phyloP scores from a whole-genome alignment of 2,329 filamentous ascomycete genomes.

The Proliferodiscus dingleyae region DNA sequence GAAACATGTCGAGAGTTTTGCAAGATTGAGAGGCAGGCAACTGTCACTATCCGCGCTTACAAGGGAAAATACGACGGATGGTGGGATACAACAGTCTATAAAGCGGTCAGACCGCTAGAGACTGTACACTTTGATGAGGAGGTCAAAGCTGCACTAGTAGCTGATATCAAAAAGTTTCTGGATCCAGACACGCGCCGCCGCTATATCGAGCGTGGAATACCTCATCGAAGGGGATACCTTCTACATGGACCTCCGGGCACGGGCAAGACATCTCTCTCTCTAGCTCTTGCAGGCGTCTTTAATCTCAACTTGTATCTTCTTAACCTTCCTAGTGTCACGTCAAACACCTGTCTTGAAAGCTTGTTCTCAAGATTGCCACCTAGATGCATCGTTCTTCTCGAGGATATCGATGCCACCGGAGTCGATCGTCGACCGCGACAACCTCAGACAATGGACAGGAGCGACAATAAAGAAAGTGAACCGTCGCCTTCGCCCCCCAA shows the following conservation, averaged over 20 bases:
- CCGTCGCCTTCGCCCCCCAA: background rate
- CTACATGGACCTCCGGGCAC: conserved; percentile 75
- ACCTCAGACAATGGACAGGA: conserved; percentile 13
- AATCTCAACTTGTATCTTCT: conserved; percentile 47
- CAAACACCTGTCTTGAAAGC: conserved; percentile 14
- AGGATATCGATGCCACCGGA: conserved; percentile 45
- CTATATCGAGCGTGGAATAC: conserved; percentile 78
- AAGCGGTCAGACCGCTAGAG: conserved; percentile 1
- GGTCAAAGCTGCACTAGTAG: conserved; percentile 50
- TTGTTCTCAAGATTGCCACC: conserved; percentile 34
- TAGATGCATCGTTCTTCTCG: conserved; percentile 48
- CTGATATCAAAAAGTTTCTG: conserved; percentile 57
- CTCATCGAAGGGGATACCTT: conserved; percentile 76
- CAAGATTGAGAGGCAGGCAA: conserved; percentile 44
- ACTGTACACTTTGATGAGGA: conserved; percentile 7
- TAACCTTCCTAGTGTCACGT: conserved; percentile 47
- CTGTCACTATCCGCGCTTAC: conserved; percentile 43
- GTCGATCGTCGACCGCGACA: conserved; percentile 22
- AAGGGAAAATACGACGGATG: background rate
- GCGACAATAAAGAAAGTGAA: conserved; percentile 13
- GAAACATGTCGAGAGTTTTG: conserved; percentile 44
- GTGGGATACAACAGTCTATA: conserved; percentile 1
- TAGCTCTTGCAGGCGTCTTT: conserved; percentile 21
- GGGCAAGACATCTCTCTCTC: conserved; percentile 50
- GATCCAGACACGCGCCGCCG: conserved; percentile 58